Evolutionary conservation across 495 filamentous ascomycete genomes (phyloP), one percentile per base, ranked within the genome.

Genomic region (Aspergillus avenaceus): DNA sequence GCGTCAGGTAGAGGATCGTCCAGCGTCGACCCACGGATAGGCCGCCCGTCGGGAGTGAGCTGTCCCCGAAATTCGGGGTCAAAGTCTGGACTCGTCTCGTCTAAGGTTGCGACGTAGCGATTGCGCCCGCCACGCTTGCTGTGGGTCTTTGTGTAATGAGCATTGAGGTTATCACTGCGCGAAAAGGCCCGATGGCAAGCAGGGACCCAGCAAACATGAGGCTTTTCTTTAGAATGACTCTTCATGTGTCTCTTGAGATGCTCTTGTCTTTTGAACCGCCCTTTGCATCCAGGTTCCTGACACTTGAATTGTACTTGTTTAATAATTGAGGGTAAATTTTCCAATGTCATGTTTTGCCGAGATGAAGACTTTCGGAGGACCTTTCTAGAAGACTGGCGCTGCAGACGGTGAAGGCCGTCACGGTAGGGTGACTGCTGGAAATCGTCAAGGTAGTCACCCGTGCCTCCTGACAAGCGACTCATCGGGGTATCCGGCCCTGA

Each of bases 181-280:
- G 68, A 71, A 52, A 77, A 77, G 1, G 66, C 67, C 2, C 69
- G 70, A 26, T 70, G 66, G 32, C 73, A 77, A 4, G 63, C 73
- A 2, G 70, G 70, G 4, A 74, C 72, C 71, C 69, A 75, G 49
- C 72, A 75, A 2, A 74, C 63, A 61, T 73, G 70, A 12, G 80
- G 80, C 51, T 72, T 78, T 47, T 81, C 78, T 48, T 73, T 72
- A 12, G 78, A 80, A 44, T 83, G 80, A 31, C 75, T 81, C 52
- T 75, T 73, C 59, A 78, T 75, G 57, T 88, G 84, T 13, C 84
- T 71, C 63, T 84, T 85, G 1, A 85, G 61, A 50, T 87, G 84
- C 49, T 87, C 84, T 28, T 79, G 77, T 38, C 83, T 62, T 63
- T 82, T 82, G 58, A 84, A 83, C 1, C 69, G 66, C 0, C 69